phyloP scores from a whole-genome alignment of 176 grass and related monocot species.

The Urochloa ruziziensis region DNA sequence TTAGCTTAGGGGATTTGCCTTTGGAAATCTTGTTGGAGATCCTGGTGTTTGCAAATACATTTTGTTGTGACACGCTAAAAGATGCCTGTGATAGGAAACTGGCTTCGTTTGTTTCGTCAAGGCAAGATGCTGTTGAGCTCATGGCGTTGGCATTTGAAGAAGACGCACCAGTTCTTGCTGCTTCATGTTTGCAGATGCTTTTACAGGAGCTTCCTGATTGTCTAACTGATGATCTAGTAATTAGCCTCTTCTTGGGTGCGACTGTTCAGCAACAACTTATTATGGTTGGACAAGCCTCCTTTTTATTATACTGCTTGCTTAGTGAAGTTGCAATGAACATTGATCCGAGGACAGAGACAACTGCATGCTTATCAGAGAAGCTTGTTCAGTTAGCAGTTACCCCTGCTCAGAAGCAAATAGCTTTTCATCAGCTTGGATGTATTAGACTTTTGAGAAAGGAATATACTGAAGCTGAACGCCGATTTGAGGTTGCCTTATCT shows the following conservation, averaged over 20 bases:
- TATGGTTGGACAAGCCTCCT: constrained; percentile 66
- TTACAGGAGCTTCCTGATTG: constrained; percentile 73
- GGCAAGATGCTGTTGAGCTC: constrained; percentile 80
- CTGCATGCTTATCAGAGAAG: constrained; percentile 63
- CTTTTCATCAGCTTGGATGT: constrained; percentile 90
- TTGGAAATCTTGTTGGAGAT: constrained; percentile 78
- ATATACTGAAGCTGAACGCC: constrained; percentile 58
- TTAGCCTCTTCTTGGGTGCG: constrained; percentile 66
- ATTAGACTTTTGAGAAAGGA: constrained; percentile 74
- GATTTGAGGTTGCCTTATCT: constrained; percentile 62
- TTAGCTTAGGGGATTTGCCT: constrained; percentile 55
- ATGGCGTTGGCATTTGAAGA: constrained; percentile 77
- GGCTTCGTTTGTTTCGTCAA: constrained; percentile 70
- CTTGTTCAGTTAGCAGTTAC: constrained; percentile 51
- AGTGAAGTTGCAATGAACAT: constrained; percentile 78
- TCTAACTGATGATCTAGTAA: constrained; percentile 67
- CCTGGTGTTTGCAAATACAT: constrained; percentile 80
- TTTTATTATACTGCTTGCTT: constrained; percentile 79
- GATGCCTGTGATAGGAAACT: constrained; percentile 82
- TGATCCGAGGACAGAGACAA: constrained; percentile 62
- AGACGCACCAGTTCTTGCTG: constrained; percentile 67
- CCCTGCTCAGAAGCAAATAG: constrained; percentile 75
- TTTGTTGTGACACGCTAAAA: constrained; percentile 88
- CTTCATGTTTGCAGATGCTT: constrained; percentile 78
- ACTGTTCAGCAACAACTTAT: constrained; percentile 52